Conservation (phyloP, 139 green algal species). For the Pseudopediastrum boryanum region DNA sequence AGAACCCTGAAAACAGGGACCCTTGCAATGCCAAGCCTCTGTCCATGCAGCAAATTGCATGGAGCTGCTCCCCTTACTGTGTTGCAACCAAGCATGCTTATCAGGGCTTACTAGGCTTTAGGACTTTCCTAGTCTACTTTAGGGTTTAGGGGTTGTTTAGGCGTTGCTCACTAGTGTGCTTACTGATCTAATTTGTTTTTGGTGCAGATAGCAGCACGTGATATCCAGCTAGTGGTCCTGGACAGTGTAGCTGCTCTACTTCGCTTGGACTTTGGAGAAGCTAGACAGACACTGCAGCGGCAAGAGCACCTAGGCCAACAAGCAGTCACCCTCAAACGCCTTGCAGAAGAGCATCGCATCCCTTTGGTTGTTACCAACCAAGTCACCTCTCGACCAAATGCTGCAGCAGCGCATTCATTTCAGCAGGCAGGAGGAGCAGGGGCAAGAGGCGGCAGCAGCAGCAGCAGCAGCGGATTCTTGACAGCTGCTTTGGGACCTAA, state of each 20-base stretch:
- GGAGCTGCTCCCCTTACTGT: too few relatives aligned
- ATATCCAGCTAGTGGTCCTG: conserved; percentile 72
- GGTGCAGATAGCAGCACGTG: not conserved
- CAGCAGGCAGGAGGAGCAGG: conserved; percentile 17
- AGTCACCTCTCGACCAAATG: conserved; percentile 27
- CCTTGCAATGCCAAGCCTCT: too few relatives aligned
- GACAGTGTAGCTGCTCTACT: conserved; percentile 82
- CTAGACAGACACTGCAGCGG: conserved; percentile 27
- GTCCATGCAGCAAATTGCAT: too few relatives aligned
- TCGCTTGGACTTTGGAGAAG: conserved; percentile 45
- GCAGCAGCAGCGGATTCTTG: conserved; percentile 36
- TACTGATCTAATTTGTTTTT: conserved; percentile 16
- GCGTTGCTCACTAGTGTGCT: too few relatives aligned
- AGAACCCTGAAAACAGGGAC: too few relatives aligned
- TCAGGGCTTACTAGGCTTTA: too few relatives aligned
- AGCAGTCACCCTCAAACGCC: conserved; percentile 70
- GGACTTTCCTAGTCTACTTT: too few relatives aligned
- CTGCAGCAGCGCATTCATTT: not conserved
- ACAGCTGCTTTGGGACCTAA: conserved; percentile 88
- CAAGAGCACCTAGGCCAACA: conserved; percentile 67
- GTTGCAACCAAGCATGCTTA: too few relatives aligned
- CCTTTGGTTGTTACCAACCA: conserved; percentile 57
- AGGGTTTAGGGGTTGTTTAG: too few relatives aligned
- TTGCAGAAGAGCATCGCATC: conserved; percentile 68
- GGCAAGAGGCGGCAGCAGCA: not conserved